These are phyloP conservation scores for Flammula alnicola DNA, from an alignment of 1,284 basidiomycete genomes.

Conservation along the genomic window DNA sequence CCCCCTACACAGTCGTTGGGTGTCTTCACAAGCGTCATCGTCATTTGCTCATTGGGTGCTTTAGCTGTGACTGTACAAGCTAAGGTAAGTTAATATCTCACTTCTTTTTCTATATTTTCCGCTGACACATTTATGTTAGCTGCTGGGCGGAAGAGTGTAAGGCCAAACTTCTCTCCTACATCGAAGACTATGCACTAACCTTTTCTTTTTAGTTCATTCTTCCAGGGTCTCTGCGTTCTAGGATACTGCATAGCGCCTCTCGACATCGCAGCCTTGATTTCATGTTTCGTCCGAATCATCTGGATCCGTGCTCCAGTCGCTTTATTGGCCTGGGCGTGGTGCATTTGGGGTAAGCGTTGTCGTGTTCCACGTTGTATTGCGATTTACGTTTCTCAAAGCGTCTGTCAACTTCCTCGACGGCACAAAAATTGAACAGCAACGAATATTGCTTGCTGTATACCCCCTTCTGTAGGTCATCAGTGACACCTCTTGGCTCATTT, in stretches of 20 bases:
- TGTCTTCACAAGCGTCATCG: constrained; percentile 91
- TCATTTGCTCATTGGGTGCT: constrained; percentile 88
- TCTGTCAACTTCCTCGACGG: constrained; percentile 94
- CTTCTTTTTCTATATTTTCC: neutral
- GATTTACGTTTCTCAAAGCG: constrained; percentile 53
- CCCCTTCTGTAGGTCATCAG: constrained; percentile 73
- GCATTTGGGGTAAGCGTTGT: constrained; percentile 80
- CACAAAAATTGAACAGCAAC: constrained; percentile 87
- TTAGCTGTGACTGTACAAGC: constrained; percentile 91
- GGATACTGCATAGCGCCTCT: constrained; percentile 93
- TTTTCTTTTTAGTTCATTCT: constrained; percentile 75
- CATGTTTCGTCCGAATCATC: constrained; percentile 84
- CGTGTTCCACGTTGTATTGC: constrained; percentile 5
- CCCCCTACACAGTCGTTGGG: constrained; percentile 82
- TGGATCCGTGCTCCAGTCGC: constrained; percentile 87
- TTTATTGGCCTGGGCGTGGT: constrained; percentile 89
- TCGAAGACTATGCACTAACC: constrained; percentile 1
- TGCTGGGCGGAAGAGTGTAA: constrained; percentile 93
- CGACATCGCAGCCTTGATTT: constrained; percentile 85
- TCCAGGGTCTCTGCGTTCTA: constrained; percentile 91
- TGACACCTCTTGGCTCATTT: constrained; percentile 1
- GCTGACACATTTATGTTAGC: constrained; percentile 41
- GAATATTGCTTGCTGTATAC: constrained; percentile 91
- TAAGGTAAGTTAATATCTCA: constrained; percentile 55
- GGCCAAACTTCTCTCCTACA: constrained; percentile 27